Base-by-base conservation (phyloP, 345 rosid species). In the Aquilaria yunnanensis region DNA sequence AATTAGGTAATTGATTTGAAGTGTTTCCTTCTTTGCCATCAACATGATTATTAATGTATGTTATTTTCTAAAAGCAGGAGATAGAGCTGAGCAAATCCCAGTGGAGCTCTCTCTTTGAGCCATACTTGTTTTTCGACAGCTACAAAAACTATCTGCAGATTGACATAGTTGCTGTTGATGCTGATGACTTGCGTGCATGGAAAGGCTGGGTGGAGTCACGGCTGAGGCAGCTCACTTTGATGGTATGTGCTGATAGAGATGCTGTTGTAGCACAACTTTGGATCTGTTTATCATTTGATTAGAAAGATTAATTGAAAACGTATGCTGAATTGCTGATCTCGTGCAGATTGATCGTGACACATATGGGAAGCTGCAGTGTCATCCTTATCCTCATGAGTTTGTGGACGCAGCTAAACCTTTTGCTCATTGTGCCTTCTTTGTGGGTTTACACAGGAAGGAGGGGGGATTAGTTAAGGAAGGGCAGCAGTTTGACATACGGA, bases 191-290 rank as follows among this genome's bases (percentile, higher is more conserved):
- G 59, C 75, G 76, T 60, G 76, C 83, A 51, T 86, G 92, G 92
- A 86, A 78, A 70, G 92, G 92, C 60, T 86, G 92, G 92, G 92
- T 86, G 61, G 89, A 86, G 77, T 86, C 89, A 10, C 87, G 89
- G 73, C 79, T 86, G 68, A 78, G 92, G 51, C 89, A 78, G 66
- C 81, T 86, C 43, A 86, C 85, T 13, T 74, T 86, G 75, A 86
- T 80, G 85, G 92, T 80, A 23, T 23, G 23, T 23, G 23, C 23
- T 23, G 23, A 23, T 23, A 23, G 23, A 23, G 23, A 23, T 23
- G 23, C 23, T 23, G 23, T 23, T 23, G 23, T 23, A 23, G 23
- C 23, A 23, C 23, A 23, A 23, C 23, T 23, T 23, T 23, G 23
- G 23, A 23, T 23, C 23, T 23, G 23, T 23, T 23, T 23, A 23